Evolutionary conservation across 768 basidiomycete genomes (phyloP), one percentile per base, ranked within the genome.

Genomic region (Pulveroboletus sp.): DNA sequence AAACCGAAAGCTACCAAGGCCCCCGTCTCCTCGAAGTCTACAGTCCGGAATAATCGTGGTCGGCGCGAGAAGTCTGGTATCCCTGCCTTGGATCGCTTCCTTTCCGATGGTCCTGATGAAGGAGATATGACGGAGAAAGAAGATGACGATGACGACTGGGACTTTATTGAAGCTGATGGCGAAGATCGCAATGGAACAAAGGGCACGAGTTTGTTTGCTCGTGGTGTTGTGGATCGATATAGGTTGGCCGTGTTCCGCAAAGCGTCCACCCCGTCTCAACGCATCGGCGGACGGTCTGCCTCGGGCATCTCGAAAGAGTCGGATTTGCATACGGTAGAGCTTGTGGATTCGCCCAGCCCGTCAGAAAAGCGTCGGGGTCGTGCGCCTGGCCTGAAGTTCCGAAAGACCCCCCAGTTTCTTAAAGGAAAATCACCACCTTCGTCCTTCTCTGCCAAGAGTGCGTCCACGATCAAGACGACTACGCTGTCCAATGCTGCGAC

Each of bases 141-240:
- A 17, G 82, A 85, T 47, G 90, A 85, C 46, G 90, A 91, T 37
- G 92, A 93, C 49, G 92, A 93, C 49, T 95, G 93, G 92, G 92
- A 93, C 77, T 80, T 93, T 55, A 78, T 95, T 52, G 89, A 92
- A 35, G 87, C 72, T 6, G 85, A 86, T 55, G 83, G 81, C n/a
- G 89, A 90, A 62, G 90, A 91, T 50, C 76, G 83, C 52, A 92
- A 93, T 54, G 89, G 90, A 15, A 72, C 84, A 24, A 83, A 84
- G 61, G 89, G 83, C 7, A 80, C 82, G 17, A 93, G 85, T 62
- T 76, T 93, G 35, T 93, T 93, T 62, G 86, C 92, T 38, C 82
- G 91, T n/a, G 92, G 92, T 6, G 88, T 93, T 42, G 89, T 93
- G 45, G 92, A 95, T 65, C 78, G 86, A 47, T 95, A 94, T 64